Percentiles rank a stretch among this genome's conserved stretches.
Conservation (phyloP, 2,329 filamentous ascomycete species). For the Myriangium duriaei region DNA sequence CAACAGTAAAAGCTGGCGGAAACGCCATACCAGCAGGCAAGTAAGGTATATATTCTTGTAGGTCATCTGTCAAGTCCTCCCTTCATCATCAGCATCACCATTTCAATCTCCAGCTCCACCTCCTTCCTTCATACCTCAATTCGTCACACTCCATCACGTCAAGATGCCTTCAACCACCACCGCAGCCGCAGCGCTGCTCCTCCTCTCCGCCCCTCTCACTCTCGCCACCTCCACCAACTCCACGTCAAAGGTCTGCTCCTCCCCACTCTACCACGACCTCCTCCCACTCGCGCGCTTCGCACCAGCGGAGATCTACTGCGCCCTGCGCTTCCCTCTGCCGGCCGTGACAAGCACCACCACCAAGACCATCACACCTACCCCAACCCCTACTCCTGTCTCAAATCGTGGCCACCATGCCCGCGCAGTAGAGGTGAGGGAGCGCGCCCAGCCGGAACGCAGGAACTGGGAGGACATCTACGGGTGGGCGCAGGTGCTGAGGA, state of each 20-base stretch:
- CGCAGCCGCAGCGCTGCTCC: slow-evolving; percentile 1
- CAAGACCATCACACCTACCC: slow-evolving; percentile 3
- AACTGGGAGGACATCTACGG: not conserved
- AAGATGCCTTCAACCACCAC: slow-evolving; percentile 7
- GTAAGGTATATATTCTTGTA: too few species aligned
- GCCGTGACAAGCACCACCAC: slow-evolving; percentile 3
- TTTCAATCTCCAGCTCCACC: too few species aligned
- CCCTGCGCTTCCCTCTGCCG: slow-evolving; percentile 7
- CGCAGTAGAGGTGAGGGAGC: too few species aligned
- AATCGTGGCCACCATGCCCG: too few species aligned
- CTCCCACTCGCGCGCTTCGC: slow-evolving; percentile 3
- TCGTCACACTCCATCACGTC: too few species aligned
- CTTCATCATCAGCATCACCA: too few species aligned
- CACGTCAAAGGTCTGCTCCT: not conserved
- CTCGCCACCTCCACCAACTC: not conserved
- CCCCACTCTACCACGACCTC: slow-evolving; percentile 5
- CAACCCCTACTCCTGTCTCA: too few species aligned
- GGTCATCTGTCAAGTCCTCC: too few species aligned
- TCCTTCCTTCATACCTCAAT: too few species aligned
- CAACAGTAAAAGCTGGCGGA: too few species aligned
- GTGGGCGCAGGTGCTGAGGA: slow-evolving; percentile 4
- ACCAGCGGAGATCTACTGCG: slow-evolving; percentile 7
- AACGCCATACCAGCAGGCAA: too few species aligned
- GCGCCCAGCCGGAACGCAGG: too few species aligned
- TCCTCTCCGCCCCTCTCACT: slow-evolving; percentile 3